Conservation (phyloP, 2,329 filamentous ascomycete species). For the Colletotrichum musae region DNA sequence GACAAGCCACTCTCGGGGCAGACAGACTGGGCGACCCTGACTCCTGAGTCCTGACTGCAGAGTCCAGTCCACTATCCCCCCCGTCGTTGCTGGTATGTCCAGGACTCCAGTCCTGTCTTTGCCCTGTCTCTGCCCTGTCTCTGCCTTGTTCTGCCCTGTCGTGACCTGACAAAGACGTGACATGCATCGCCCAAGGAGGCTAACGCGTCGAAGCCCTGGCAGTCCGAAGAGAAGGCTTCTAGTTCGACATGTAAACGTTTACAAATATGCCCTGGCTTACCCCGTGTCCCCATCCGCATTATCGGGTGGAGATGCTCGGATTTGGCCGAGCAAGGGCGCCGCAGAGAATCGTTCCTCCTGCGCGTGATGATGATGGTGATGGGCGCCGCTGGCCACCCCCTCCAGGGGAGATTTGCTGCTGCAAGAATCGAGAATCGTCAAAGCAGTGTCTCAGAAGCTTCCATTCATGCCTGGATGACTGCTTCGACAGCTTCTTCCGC, state of each 20-base stretch:
- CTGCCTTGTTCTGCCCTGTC: no score
- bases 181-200: not conserved
- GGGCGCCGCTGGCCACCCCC: not conserved
- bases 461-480: conserved; percentile 37
- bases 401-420: conserved; percentile 1
- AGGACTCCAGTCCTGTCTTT: no score
- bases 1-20: conserved; percentile 28
- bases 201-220: not conserved
- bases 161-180: not conserved
- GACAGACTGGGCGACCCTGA: not conserved
- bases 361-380: conserved; percentile 8
- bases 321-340: conserved; percentile 27
- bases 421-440: conserved; percentile 22
- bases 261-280: conserved; percentile 10
- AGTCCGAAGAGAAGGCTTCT: conserved; percentile 8
- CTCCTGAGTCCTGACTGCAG: no score
- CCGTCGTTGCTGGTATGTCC: no score
- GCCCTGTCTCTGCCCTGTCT: no score
- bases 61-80: no score
- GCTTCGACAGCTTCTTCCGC: conserved; percentile 27
- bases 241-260: conserved; percentile 10
- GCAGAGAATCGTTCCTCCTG: conserved; percentile 9
- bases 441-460: conserved; percentile 40
- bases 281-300: conserved; percentile 12
- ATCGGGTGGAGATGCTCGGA: conserved; percentile 32